Percentiles rank a stretch among this genome's conserved stretches.
Evolutionary conservation across 2,329 filamentous ascomycete species (phyloP).

Genomic region (Colletotrichum sp.): DNA sequence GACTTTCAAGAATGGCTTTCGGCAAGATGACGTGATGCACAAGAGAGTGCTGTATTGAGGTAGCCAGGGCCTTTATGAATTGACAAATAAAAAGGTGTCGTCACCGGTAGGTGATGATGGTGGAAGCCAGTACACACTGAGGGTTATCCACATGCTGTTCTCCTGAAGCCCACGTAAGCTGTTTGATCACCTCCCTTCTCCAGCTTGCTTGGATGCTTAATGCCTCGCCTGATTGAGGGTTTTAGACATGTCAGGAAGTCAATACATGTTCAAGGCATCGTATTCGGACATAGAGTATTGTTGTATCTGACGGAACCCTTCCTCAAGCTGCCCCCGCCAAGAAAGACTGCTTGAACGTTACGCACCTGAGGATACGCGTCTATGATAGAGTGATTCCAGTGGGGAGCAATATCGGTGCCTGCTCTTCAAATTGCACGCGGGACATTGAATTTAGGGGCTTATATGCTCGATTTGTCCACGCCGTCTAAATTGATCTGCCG

Average conservation of each 20-base stretch:
- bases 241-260: neutral
- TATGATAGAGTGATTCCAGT: neutral
- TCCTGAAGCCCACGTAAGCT: neutral
- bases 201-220: neutral
- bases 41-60: neutral
- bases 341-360: neutral
- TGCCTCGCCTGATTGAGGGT: neutral
- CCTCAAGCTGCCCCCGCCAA: neutral
- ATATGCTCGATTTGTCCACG: too few species aligned
- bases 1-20: neutral
- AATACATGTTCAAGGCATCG: fast-evolving
- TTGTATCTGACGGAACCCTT: neutral
- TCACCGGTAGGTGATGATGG: neutral
- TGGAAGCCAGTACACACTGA: neutral
- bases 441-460: too few species aligned
- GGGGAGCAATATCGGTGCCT: too few species aligned
- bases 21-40: neutral
- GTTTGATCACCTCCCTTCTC: neutral
- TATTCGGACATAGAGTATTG: neutral
- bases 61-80: neutral
- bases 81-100: neutral
- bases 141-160: neutral
- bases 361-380: neutral
- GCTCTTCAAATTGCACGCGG: too few species aligned
- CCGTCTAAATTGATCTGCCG: too few species aligned